Percentiles rank a stretch among this genome's conserved stretches.
Conservation (phyloP, 768 basidiomycete genomes). For the Gelatoporia subvermispora region DNA sequence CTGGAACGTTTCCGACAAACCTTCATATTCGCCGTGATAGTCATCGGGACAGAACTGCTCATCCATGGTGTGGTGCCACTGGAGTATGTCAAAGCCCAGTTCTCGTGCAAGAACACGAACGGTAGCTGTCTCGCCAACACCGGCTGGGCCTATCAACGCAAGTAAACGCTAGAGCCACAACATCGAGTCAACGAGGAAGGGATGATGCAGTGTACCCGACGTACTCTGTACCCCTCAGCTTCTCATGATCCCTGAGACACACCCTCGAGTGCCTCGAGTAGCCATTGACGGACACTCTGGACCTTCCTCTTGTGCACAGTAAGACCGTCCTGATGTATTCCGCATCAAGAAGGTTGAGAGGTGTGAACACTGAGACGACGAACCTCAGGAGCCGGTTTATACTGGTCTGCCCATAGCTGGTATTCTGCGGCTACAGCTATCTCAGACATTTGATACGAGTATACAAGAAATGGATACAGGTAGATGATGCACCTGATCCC, state of each 20-base stretch:
- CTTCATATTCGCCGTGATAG: constrained; percentile 34
- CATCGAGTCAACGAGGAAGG: not conserved
- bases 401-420: constrained; percentile 30
- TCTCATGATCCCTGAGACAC: constrained; percentile 56
- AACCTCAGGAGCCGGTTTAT: constrained; percentile 26
- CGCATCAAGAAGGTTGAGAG: not conserved
- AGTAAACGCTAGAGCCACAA: constrained; percentile 62
- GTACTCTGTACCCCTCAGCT: constrained; percentile 67
- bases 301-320: constrained; percentile 80
- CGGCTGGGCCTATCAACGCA: constrained; percentile 82
- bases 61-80: constrained; percentile 74
- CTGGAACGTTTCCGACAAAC: constrained; percentile 63
- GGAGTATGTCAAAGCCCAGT: constrained; percentile 73
- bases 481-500: not conserved
- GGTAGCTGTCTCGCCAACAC: constrained; percentile 86
- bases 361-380: not conserved
- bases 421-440: not conserved
- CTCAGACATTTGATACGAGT: too few species aligned
- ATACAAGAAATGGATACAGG: too few species aligned
- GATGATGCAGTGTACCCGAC: constrained; percentile 19
- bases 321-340: constrained; percentile 50
- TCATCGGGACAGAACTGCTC: constrained; percentile 30
- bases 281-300: constrained; percentile 71
- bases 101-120: constrained; percentile 71
- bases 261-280: constrained; percentile 66